Conservation (phyloP, 2,329 filamentous ascomycete species). For the Scolecobasidium constrictum region DNA sequence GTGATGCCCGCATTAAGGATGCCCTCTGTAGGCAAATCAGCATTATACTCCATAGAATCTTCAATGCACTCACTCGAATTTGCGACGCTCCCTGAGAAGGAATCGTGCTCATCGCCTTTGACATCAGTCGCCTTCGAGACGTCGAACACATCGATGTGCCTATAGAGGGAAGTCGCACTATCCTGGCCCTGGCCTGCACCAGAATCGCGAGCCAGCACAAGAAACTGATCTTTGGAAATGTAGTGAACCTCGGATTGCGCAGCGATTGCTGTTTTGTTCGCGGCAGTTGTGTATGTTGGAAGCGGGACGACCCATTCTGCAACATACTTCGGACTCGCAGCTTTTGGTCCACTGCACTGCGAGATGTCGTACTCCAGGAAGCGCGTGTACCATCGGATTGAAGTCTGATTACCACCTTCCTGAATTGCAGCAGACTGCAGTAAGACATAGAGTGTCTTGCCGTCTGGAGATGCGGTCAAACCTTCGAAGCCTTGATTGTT, state of each 20-base stretch:
- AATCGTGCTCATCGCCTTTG: conserved; percentile 30
- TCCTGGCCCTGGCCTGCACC: conserved; percentile 46
- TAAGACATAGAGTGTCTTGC: conserved; percentile 52
- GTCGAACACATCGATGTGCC: conserved; percentile 60
- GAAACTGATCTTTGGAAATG: conserved; percentile 51
- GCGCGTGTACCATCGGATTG: conserved; percentile 45
- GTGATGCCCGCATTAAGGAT: conserved; percentile 43
- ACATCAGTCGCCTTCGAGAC: conserved; percentile 52
- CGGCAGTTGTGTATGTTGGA: conserved; percentile 42
- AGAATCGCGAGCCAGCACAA: conserved; percentile 55
- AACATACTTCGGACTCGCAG: conserved; percentile 33
- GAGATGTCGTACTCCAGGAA: conserved; percentile 55
- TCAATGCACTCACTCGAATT: conserved; percentile 11
- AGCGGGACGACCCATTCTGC: conserved; percentile 58
- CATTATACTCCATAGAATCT: too few relatives aligned
- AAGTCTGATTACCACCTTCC: conserved; percentile 29
- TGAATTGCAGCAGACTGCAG: conserved; percentile 55
- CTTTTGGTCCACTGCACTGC: too few relatives aligned
- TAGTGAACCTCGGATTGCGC: conserved; percentile 60
- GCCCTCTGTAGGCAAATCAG: conserved; percentile 40
- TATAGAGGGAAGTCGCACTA: conserved; percentile 46
- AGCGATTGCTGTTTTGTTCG: conserved; percentile 43
- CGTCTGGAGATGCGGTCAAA: conserved; percentile 51
- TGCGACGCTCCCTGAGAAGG: conserved; percentile 14
- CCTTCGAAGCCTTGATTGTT: conserved; percentile 73